A percentile compares a stretch with the other conserved stretches of the same genome.
phyloP scores from a whole-genome alignment of 345 rosid genomes.

The Firmiana major region DNA sequence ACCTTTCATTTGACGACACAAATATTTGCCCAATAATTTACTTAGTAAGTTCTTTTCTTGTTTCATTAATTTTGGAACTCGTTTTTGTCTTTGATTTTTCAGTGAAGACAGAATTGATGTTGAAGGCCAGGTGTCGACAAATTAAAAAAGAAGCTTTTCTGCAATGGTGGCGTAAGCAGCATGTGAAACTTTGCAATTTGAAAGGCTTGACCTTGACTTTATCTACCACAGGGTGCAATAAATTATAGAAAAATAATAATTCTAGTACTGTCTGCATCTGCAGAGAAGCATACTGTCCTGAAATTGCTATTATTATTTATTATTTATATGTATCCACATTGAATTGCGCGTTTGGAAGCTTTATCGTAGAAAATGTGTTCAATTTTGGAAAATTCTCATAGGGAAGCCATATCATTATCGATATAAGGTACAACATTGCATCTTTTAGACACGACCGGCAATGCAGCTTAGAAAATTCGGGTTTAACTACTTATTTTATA shows the following conservation, averaged over 20 bases:
- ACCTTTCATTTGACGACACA: not conserved
- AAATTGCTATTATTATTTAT: not conserved
- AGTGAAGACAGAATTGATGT: too few relatives aligned
- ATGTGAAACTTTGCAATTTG: not conserved
- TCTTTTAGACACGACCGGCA: not conserved
- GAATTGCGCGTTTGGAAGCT: not conserved
- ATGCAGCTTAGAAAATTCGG: too few relatives aligned
- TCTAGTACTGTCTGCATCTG: not conserved
- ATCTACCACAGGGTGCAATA: not conserved
- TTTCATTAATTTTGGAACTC: not conserved
- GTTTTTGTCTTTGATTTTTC: not conserved
- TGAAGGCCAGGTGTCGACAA: too few relatives aligned
- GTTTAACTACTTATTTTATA: too few relatives aligned
- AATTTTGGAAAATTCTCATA: not conserved
- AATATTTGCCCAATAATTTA: too few relatives aligned
- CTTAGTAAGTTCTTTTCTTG: not conserved
- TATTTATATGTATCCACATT: not conserved
- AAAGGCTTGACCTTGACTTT: not conserved
- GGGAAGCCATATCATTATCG: too few relatives aligned
- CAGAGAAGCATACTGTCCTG: not conserved
- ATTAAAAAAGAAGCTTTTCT: not conserved
- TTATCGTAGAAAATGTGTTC: not conserved
- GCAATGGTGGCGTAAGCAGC: not conserved
- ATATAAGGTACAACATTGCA: not conserved
- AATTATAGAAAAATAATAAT: not conserved